Base-by-base conservation (phyloP, 2,329 filamentous ascomycete genomes). In the Zasmidium angulare region DNA sequence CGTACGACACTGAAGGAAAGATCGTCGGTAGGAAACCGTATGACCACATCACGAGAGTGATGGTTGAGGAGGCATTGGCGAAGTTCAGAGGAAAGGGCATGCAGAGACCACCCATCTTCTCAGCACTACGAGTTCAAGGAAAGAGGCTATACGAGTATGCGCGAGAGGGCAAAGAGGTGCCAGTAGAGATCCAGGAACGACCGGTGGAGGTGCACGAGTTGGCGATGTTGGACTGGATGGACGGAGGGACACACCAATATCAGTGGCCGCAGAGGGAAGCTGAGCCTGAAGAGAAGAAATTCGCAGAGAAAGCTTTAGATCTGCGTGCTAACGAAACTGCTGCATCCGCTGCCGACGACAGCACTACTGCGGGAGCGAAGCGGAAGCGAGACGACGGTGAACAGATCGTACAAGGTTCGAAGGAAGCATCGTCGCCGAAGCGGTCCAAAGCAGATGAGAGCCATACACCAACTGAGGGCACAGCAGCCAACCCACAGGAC, bases 131-230 rank as follows among this genome's bases (percentile, higher is more conserved):
- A 75, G 91, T 97, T 75, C 86, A 97, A 66, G 95, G 95, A 1
- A 97, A 97, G 80, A 89, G 91, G 31, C 82, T 97, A 51, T 99
- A 99, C 74, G 93, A 99, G 77, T 98, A 98, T 75, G 95, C 95
- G 20, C 84, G 95, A 51, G 91, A 93, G 73, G 95, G 95, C 17
- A 91, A 89, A 71, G 86, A 90, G 36, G 88, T 96, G 17, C 95
- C 95, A 0, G 82, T 89, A 57, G 89, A 96, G 73, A 95, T 99
- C 60, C 82, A 92, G 72, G 86, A 89, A 55, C 81, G 93, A 58
- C 84, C 89, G 1, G 90, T 98, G 43, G 86, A 91, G 54, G 90
- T 96, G 0, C 76, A 83, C 50, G 84, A 92, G 40, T 75, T 97
- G 66, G 90, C 96, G 73, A 75, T 98, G 59, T 71, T 96, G 7